phyloP scores from a whole-genome alignment of 495 filamentous ascomycete species.

The Diplogelasinospora grovesii region DNA sequence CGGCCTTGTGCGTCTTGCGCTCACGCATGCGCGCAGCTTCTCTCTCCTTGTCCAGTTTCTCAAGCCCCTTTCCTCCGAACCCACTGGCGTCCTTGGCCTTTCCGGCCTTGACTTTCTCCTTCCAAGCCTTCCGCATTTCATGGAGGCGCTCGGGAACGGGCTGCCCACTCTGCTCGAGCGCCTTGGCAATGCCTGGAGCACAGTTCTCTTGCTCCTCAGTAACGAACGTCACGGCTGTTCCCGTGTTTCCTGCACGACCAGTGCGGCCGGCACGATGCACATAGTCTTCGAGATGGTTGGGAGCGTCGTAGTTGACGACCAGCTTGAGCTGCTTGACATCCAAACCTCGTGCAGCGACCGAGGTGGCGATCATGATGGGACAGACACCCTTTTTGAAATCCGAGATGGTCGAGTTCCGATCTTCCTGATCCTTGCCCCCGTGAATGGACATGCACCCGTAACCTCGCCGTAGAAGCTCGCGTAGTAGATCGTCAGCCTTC shows the following conservation, averaged over 20 bases:
- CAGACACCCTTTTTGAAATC: conserved; percentile 92
- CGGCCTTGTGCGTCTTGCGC: conserved; percentile 82
- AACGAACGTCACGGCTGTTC: conserved; percentile 91
- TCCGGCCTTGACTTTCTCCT: conserved; percentile 84
- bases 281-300: conserved; percentile 96
- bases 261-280: conserved; percentile 94
- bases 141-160: conserved; percentile 61
- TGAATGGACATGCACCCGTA: conserved; percentile 97
- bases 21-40: conserved; percentile 77
- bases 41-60: conserved; percentile 83
- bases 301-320: conserved; percentile 94
- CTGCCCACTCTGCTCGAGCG: conserved; percentile 85
- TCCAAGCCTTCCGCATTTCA: conserved; percentile 58
- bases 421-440: conserved; percentile 91
- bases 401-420: conserved; percentile 87
- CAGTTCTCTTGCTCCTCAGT: conserved; percentile 88
- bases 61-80: conserved; percentile 92
- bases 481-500: conserved; percentile 77
- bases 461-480: conserved; percentile 76
- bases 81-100: conserved; percentile 84
- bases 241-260: conserved; percentile 88
- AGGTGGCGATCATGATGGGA: conserved; percentile 88
- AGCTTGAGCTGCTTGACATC: conserved; percentile 96
- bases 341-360: conserved; percentile 88
- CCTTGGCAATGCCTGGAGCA: conserved; percentile 83